Evolutionary conservation across 2,329 filamentous ascomycete genomes (phyloP), one percentile per base, ranked within the genome.

Genomic region (Alternaria atra): DNA sequence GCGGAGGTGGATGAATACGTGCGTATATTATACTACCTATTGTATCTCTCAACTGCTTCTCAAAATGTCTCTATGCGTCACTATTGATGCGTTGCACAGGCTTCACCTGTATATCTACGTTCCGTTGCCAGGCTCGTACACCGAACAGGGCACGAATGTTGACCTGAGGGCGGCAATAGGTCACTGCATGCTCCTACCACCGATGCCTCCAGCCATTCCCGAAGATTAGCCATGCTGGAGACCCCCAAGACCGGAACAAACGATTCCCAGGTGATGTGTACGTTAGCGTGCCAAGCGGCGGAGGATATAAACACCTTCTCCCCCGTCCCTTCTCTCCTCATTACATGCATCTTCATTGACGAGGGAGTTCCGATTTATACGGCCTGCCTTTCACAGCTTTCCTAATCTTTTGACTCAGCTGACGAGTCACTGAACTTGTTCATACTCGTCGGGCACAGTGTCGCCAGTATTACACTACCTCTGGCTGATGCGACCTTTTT

Each of bases 401-500:
- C 6, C 23, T 9, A 54, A 47, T 66, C 65, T 71, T 71, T 68
- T 20, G 10, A 42, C 6, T 17, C 43, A 17, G 61, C 8, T 12
- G 30, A 51, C 55, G 35, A 51, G 64, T 60, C 53, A 52, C 58
- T 66, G 61, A 25, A 58, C 59, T 65, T 66, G 64, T 61, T 65
- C 56, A 64, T 12, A 46, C 55, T 40, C 60, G 51, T 27, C 29
- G 55, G 20, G 20, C 64, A 65, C 58, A 55, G 60, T 71, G 65
- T 63, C 55, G 55, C 61, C 52, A 51, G 56, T 67, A 65, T 65
- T 65, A 27, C 66, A 69, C 65, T 69, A 44, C 39, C 44, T 62
- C 55, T 53, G 44, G 56, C 51, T 40, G 48, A 61, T 58, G 65
- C 63, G 56, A 63, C 20, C 61, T 66, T 70, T 2, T 70, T 69